Conservation (phyloP, 148 eudicot genomes). For the Rhododendron williamsianum region DNA sequence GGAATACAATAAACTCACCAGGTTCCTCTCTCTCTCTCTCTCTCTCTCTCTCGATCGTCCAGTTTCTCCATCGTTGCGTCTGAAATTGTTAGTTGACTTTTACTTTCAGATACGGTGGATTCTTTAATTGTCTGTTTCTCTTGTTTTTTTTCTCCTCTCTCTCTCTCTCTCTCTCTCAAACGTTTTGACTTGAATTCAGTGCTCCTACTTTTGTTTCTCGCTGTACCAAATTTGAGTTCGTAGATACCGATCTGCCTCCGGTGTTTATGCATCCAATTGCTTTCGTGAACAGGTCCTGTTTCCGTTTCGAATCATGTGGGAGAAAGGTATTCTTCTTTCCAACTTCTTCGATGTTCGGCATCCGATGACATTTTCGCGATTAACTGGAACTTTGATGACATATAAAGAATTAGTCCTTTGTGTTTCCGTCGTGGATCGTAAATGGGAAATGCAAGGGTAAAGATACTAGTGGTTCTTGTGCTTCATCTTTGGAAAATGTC, state of each 20-base stretch:
- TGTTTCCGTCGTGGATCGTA: not conserved
- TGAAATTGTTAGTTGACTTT: conserved; percentile 11
- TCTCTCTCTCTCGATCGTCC: conserved; percentile 9
- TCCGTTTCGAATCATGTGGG: not conserved
- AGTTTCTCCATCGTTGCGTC: not conserved
- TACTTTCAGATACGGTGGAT: not conserved
- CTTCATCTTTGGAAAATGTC: not conserved
- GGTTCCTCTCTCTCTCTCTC: conserved; percentile 3
- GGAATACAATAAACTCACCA: not conserved
- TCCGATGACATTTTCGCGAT: not conserved
- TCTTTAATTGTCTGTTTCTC: not conserved
- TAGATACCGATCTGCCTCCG: not conserved
- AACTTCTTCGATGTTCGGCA: not conserved
- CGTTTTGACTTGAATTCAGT: not conserved
- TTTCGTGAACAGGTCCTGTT: not conserved
- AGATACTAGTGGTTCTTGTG: not conserved
- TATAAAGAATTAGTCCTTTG: not conserved
- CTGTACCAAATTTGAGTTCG: not conserved
- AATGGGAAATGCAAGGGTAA: not conserved
- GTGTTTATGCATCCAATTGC: not conserved
- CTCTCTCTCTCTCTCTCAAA: too few relatives aligned
- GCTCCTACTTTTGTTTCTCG: not conserved
- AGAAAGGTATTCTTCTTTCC: not conserved
- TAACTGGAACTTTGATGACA: not conserved
- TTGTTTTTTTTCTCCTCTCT: not conserved